A percentile compares a stretch with the other conserved stretches of the same genome.
phyloP scores from a whole-genome alignment of 257 asterid species.

The Lycium barbarum region DNA sequence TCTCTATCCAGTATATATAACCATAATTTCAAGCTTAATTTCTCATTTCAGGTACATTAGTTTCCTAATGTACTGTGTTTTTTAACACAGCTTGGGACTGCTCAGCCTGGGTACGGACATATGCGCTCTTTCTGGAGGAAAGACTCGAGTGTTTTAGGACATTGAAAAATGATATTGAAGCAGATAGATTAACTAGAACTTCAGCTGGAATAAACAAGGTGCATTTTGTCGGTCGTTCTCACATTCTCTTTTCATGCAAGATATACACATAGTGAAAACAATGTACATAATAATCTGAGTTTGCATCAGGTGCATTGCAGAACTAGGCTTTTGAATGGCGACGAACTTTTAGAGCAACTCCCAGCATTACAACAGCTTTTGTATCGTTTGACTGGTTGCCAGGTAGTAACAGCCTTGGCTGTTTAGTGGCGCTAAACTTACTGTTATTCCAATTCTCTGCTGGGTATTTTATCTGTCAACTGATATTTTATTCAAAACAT shows the following conservation, averaged over 20 bases:
- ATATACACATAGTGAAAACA: background rate
- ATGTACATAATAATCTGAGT: conserved; percentile 2
- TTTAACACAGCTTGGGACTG: conserved; percentile 90
- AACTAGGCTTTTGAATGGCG: conserved; percentile 51
- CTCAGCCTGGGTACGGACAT: conserved; percentile 86
- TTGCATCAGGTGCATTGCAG: conserved; percentile 52
- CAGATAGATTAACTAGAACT: conserved; percentile 61
- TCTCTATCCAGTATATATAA: background rate
- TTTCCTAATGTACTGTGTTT: background rate
- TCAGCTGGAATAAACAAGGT: conserved; percentile 54
- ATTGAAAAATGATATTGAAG: conserved; percentile 61
- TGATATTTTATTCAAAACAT: too few species aligned
- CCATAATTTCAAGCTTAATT: background rate
- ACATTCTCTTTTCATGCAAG: background rate
- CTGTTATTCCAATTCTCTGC: background rate
- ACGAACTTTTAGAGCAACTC: conserved; percentile 69
- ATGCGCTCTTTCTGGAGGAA: conserved; percentile 84
- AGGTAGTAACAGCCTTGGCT: conserved; percentile 48
- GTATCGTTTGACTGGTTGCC: conserved; percentile 73
- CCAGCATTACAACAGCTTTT: conserved; percentile 86
- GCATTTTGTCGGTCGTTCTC: background rate
- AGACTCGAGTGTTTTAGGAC: conserved; percentile 76
- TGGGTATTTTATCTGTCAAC: background rate
- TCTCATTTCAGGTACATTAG: background rate
- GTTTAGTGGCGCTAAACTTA: background rate